Percentiles rank a stretch among this genome's conserved stretches.
Evolutionary conservation across 108 stramenopile species (phyloP).

Genomic region (Cyclotella distinguenda): DNA sequence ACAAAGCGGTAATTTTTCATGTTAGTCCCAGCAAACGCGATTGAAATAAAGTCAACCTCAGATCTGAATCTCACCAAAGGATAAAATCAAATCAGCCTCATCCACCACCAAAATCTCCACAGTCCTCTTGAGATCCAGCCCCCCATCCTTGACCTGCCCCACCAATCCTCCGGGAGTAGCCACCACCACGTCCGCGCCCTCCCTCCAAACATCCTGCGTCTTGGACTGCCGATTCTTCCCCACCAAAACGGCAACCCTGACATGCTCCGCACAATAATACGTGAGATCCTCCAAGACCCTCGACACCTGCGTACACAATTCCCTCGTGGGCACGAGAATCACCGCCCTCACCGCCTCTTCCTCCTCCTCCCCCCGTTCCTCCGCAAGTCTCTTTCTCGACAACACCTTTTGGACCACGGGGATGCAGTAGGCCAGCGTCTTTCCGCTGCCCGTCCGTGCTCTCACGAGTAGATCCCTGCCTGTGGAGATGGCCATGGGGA

Average conservation of each 20-base stretch:
- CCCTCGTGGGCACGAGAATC: constrained; percentile 95
- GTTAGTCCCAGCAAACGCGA: too few relatives aligned
- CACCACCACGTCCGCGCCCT: constrained; percentile 74
- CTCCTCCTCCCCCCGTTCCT: constrained; percentile 21
- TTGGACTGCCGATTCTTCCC: constrained; percentile 43
- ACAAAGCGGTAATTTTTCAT: too few relatives aligned
- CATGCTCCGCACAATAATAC: constrained; percentile 90
- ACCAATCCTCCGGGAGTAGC: constrained; percentile 79
- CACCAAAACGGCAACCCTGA: constrained; percentile 76
- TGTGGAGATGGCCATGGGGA: constrained; percentile 74
- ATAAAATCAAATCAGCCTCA: constrained; percentile 98
- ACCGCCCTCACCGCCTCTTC: constrained; percentile 66
- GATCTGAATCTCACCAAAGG: constrained; percentile 62
- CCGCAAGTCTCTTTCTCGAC: constrained; percentile 42
- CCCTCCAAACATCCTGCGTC: constrained; percentile 80
- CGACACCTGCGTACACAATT: constrained; percentile 92
- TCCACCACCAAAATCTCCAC: constrained; percentile 94
- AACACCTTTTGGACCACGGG: constrained; percentile 94
- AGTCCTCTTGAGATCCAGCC: constrained; percentile 53
- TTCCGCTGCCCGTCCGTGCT: constrained; percentile 96
- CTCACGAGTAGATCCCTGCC: constrained; percentile 94
- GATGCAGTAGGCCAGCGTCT: constrained; percentile 93
- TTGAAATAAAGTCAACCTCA: too few relatives aligned
- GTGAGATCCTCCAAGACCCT: constrained; percentile 69
- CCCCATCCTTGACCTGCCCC: constrained; percentile 64